Conservation (phyloP, 768 basidiomycete species). For the Chlorophyllum brunneum region DNA sequence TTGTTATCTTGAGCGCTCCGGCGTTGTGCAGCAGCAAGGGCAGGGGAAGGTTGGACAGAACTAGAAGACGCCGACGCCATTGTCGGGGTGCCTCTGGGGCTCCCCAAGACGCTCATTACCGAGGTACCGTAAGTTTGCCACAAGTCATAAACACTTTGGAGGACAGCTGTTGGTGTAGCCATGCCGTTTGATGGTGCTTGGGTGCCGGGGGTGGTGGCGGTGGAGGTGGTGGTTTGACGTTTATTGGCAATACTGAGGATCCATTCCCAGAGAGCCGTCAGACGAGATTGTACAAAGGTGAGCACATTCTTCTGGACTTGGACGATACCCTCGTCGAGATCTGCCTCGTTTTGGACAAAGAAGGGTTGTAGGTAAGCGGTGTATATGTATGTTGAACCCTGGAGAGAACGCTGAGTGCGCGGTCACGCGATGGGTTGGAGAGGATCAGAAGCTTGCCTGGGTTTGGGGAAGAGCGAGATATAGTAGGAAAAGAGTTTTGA, state of each 20-base stretch:
- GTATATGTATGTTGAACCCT: slow-evolving; percentile 72
- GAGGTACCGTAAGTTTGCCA: slow-evolving; percentile 40
- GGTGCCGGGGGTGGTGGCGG: background rate
- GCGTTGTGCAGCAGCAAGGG: slow-evolving; percentile 2
- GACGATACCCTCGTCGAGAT: slow-evolving; percentile 56
- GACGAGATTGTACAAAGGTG: slow-evolving; percentile 50
- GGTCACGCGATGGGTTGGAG: background rate
- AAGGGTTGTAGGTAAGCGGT: slow-evolving; percentile 58
- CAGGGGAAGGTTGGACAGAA: slow-evolving; percentile 4
- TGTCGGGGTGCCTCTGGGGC: slow-evolving; percentile 1
- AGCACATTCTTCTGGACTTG: slow-evolving; percentile 51
- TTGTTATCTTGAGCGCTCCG: background rate
- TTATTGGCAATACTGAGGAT: slow-evolving; percentile 43
- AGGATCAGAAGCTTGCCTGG: slow-evolving; percentile 39
- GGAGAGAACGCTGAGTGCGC: background rate
- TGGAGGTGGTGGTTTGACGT: slow-evolving; percentile 17
- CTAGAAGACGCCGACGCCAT: slow-evolving; percentile 12
- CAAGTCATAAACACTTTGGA: slow-evolving; percentile 21
- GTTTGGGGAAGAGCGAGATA: slow-evolving; percentile 70
- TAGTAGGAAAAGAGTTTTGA: slow-evolving; percentile 63
- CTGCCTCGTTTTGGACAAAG: slow-evolving; percentile 51
- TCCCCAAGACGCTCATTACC: slow-evolving; percentile 22
- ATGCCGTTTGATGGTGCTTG: background rate
- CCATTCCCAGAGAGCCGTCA: slow-evolving; percentile 45
- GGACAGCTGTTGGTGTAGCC: background rate